Evolutionary conservation across 495 filamentous ascomycete species (phyloP), one percentile per base, ranked within the genome.

Genomic region (Aspergillus baeticus): DNA sequence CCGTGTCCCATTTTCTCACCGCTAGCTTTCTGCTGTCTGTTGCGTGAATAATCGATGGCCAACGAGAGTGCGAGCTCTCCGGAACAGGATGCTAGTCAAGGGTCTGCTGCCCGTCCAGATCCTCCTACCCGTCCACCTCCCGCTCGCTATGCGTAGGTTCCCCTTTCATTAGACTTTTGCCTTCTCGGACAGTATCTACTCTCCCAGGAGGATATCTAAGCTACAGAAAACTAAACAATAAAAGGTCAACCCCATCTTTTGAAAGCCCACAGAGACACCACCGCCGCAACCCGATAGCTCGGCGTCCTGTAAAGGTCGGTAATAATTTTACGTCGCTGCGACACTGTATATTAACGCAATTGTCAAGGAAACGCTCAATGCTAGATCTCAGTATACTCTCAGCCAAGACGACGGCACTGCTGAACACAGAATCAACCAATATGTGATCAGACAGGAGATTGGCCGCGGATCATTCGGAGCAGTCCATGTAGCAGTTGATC

Each of bases 401-500:
- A 92, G 90, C 61, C 87, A 93, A 59, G 84, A 88, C 60, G 92
- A 96, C 61, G 91, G 90, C 3, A 78, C 77, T 22, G 81, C 83
- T 0, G 84, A 92, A 64, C 89, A 91, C 63, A 81, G 84, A 21
- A 92, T 97, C 78, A 96, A 96, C 66, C 96, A 98, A 69, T 98
- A 97, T 67, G 75, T 87, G 38, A 95, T 98, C 60, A 89, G 87
- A 72, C 89, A 97, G 58, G 94, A 98, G 76, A 98, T 98, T 47
- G 94, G 94, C 29, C 82, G 92, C 36, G 94, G 94, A 5, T 97
- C 94, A 0, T 98, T 94, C 69, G 94, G 95, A 8, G 89, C 94
- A 6, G 94, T 98, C 10, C 92, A 98, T 69, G 76, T 96, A 15
- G 94, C 91, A 13, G 84, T 85, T 10, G 94, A 98, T 66, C 93